Evolutionary conservation across 257 asterid species (phyloP), one percentile per base, ranked within the genome.

Genomic region (Gentiana macrophylla): DNA sequence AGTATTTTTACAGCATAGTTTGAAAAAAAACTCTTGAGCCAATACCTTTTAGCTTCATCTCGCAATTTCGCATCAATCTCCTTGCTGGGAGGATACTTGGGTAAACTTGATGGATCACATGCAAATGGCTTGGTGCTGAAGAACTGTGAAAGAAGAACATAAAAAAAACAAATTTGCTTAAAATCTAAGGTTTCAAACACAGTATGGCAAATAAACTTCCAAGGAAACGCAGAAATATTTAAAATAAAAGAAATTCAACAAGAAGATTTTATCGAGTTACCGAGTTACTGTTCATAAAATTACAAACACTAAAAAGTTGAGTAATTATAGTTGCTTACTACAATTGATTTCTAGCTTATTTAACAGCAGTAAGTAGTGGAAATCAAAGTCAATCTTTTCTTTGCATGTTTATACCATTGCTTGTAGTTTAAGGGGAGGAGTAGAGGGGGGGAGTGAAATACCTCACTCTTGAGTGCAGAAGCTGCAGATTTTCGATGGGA

Each of bases 41-140:
- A 65, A 11, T 47, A 89, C 97, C 87, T 81, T 78, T 83, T 79
- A 62, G 85, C 78, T 67, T 86, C 95, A 67, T 90, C 94, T 45
- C 97, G 79, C 73, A 80, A 56, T 71, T 90, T 90, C n/a, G 94
- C 97, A 77, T 90, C 97, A 12, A 90, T 84, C 77, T 90, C 97
- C 79, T 90, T 90, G 85, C 90, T 90, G 52, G 97, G 97, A 55
- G 93, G 97, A 75, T 90, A 86, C 69, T 74, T 79, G 24, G 95
- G 95, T 70, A 90, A 79, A 72, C 79, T 73, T 61, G 86, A 84
- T 32, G 97, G 97, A 71, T 80, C 86, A 54, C 97, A 84, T 38
- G 97, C 80, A 59, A 75, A 58, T 49, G 95, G 97, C 62, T 71
- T 57, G 55, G 86, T 77, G 55, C 58, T 73, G 77, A 90, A 90